These are phyloP conservation scores for Silene uniflora DNA, from an alignment of 148 eudicot genomes.

Conservation along the genomic window DNA sequence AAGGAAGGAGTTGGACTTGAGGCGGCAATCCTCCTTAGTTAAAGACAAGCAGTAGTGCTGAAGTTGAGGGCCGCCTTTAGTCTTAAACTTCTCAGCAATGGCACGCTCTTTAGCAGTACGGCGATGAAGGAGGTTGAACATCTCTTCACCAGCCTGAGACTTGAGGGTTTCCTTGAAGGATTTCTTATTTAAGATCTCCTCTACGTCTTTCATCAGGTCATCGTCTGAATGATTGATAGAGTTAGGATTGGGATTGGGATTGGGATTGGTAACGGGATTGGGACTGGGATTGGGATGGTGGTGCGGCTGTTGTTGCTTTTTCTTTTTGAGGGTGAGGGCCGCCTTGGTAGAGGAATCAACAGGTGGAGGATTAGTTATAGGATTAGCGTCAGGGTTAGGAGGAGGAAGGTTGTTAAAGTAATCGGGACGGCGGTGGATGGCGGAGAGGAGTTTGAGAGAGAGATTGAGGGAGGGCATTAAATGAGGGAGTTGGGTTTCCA, in stretches of 20 bases:
- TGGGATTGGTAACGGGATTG: slow-evolving; percentile 22
- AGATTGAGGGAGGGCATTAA: slow-evolving; percentile 69
- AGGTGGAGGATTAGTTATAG: background rate
- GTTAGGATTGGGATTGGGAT: background rate
- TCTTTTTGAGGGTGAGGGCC: slow-evolving; percentile 17
- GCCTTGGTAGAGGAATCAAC: background rate
- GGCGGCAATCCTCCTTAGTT: slow-evolving; percentile 95
- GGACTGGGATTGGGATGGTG: no score
- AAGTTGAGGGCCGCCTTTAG: slow-evolving; percentile 88
- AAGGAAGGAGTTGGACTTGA: slow-evolving; percentile 64
- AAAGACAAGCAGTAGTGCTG: slow-evolving; percentile 88
- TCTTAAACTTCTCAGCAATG: slow-evolving; percentile 89
- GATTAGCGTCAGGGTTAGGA: slow-evolving; percentile 41
- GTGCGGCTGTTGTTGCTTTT: slow-evolving; percentile 15
- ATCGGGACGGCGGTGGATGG: slow-evolving; percentile 47
- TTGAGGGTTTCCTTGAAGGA: slow-evolving; percentile 83
- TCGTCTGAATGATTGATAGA: slow-evolving; percentile 52
- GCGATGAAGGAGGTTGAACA: slow-evolving; percentile 78
- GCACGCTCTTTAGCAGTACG: slow-evolving; percentile 89
- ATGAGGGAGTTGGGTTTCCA: slow-evolving; percentile 75
- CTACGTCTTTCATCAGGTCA: slow-evolving; percentile 82
- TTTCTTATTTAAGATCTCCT: slow-evolving; percentile 76
- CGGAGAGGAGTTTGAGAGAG: slow-evolving; percentile 60
- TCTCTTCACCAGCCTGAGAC: slow-evolving; percentile 94
- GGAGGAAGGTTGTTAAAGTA: background rate